A percentile compares a stretch with the other conserved stretches of the same genome.
Evolutionary conservation across 2,329 filamentous ascomycete species (phyloP).

Genomic region (Teratosphaeria nubilosa): DNA sequence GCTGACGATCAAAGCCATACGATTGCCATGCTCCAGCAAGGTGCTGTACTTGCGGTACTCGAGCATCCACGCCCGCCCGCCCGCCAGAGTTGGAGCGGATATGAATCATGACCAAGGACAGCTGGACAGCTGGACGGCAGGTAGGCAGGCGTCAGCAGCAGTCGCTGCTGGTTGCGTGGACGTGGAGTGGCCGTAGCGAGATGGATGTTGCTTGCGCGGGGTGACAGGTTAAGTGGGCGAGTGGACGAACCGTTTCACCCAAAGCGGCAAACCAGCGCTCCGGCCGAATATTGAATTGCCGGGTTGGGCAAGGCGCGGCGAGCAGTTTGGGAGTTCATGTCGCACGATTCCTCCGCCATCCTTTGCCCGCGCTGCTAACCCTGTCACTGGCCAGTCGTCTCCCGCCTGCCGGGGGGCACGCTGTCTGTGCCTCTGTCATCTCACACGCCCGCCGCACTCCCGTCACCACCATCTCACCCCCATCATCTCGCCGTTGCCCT

Average conservation of each 20-base stretch:
- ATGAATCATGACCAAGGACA: not conserved
- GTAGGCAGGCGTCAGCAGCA: not conserved
- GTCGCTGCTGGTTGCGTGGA: too few species aligned
- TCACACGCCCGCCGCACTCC: not conserved
- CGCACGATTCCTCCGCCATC: not conserved
- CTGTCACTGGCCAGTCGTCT: not conserved
- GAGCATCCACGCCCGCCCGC: too few species aligned
- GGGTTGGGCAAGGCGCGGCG: not conserved
- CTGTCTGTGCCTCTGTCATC: not conserved
- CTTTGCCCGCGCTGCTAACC: not conserved
- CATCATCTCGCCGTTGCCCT: not conserved
- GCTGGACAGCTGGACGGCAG: not conserved
- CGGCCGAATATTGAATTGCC: not conserved
- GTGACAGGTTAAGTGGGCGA: not conserved
- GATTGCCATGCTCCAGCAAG: not conserved
- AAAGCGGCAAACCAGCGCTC: not conserved
- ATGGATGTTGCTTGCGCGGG: not conserved
- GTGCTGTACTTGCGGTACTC: not conserved
- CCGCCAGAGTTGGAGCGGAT: not conserved
- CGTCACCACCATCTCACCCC: too few species aligned
- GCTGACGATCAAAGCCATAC: not conserved
- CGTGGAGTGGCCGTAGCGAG: not conserved
- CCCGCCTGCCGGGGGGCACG: not conserved
- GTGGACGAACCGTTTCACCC: not conserved
- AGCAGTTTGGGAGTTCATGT: not conserved